These are phyloP conservation scores for Erythrobasidium hasegawianum DNA, from an alignment of 1,284 basidiomycete genomes.

Conservation along the genomic window DNA sequence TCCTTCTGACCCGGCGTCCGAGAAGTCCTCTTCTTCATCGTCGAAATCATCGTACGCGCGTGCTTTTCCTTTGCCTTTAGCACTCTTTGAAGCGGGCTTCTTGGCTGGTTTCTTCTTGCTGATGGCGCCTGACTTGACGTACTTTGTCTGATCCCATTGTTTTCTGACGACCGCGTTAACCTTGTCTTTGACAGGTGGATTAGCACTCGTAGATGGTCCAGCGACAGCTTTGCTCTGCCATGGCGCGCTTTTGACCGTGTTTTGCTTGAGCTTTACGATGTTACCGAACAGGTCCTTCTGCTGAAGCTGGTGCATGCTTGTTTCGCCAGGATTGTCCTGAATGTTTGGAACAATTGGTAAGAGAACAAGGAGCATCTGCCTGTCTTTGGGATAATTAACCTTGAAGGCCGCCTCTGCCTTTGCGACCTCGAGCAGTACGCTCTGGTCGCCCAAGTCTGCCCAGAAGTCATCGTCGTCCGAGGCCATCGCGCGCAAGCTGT, in stretches of 20 bases:
- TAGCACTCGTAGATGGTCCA: constrained; percentile 53
- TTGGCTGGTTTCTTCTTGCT: constrained; percentile 56
- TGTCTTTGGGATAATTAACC: not conserved
- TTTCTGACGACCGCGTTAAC: constrained; percentile 60
- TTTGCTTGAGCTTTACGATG: constrained; percentile 3
- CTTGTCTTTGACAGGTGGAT: constrained; percentile 51
- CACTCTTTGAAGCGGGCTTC: constrained; percentile 43
- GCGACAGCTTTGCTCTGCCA: constrained; percentile 59
- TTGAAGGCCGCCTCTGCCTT: constrained; percentile 8
- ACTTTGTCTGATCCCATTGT: constrained; percentile 78
- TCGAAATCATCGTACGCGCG: constrained; percentile 46
- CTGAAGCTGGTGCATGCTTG: constrained; percentile 34
- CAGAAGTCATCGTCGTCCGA: constrained; percentile 13
- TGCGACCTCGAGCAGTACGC: constrained; percentile 14
- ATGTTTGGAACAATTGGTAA: not conserved
- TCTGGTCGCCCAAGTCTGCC: constrained; percentile 3
- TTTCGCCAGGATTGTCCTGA: not conserved
- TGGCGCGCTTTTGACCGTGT: constrained; percentile 1
- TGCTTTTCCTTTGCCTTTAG: constrained; percentile 54
- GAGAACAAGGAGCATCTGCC: not conserved
- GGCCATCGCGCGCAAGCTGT: not conserved
- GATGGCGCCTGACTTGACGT: constrained; percentile 58
- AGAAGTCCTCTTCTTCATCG: constrained; percentile 46
- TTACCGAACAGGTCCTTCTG: constrained; percentile 43
- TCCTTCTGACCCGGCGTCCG: constrained; percentile 40